Evolutionary conservation across 75 land plant genomes (phyloP).

Genomic region (Sequoiadendron giganteum): DNA sequence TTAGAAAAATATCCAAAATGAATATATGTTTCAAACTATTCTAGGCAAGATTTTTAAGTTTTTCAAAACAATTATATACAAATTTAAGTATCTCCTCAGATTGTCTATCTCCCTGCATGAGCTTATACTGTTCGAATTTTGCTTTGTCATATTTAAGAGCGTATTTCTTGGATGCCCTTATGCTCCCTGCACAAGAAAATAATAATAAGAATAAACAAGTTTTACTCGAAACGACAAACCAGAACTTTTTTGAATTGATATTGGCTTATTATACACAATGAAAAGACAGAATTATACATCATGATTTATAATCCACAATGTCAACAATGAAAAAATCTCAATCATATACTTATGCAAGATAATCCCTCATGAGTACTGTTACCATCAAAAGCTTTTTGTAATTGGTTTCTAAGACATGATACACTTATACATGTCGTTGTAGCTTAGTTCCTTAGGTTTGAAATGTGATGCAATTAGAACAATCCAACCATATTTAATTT

Average conservation of each 20-base stretch:
- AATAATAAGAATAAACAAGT: not conserved
- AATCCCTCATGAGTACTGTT: not conserved
- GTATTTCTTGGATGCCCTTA: slow-evolving; percentile 42
- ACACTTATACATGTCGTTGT: not conserved
- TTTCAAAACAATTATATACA: slow-evolving; percentile 41
- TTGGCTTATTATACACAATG: no score
- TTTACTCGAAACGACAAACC: not conserved
- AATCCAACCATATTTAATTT: not conserved
- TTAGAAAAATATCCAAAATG: not conserved
- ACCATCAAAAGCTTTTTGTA: not conserved
- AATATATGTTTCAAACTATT: not conserved
- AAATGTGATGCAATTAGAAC: not conserved
- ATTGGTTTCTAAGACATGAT: not conserved
- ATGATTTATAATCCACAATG: not conserved
- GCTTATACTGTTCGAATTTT: slow-evolving; percentile 61
- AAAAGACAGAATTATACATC: not conserved
- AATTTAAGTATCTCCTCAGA: slow-evolving; percentile 15
- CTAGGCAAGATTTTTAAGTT: slow-evolving; percentile 35
- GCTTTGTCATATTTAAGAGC: slow-evolving; percentile 62
- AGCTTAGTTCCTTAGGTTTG: not conserved
- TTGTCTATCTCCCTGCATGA: slow-evolving; percentile 24
- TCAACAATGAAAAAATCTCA: not conserved
- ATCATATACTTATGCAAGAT: not conserved
- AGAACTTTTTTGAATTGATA: not conserved
- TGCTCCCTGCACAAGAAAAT: slow-evolving; percentile 30